These are phyloP conservation scores for Casuarina glauca DNA, from an alignment of 306 rosid species.

Conservation along the genomic window DNA sequence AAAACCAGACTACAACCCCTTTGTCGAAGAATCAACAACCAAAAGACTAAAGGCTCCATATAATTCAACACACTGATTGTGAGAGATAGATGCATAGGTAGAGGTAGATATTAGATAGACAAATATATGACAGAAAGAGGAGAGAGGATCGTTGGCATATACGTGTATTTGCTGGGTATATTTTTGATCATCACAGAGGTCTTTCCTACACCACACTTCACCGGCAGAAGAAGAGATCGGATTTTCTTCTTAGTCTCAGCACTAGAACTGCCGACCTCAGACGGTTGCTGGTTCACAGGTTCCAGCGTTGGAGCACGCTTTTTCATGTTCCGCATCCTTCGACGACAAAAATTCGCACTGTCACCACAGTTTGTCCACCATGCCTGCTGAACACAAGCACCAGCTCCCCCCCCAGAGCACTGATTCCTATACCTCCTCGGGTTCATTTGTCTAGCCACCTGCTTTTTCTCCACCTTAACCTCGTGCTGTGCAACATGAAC, in stretches of 20 bases:
- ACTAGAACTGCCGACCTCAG: neutral
- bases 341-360: neutral
- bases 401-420: neutral
- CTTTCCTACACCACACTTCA: neutral
- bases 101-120: too few species aligned
- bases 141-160: neutral
- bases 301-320: neutral
- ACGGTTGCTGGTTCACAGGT: neutral
- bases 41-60: too few species aligned
- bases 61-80: too few species aligned
- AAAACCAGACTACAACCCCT: neutral
- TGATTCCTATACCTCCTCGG: neutral
- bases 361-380: neutral
- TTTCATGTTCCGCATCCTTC: neutral
- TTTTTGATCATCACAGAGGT: conserved; percentile 63
- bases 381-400: neutral
- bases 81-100: too few species aligned
- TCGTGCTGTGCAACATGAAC: neutral
- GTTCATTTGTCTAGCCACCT: too few species aligned
- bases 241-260: conserved; percentile 11
- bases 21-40: neutral
- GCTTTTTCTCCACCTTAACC: neutral
- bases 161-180: conserved; percentile 62
- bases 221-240: neutral
- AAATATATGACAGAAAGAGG: neutral